These are phyloP conservation scores for Cryptococcus maquisensis DNA, from an alignment of 1,284 basidiomycete genomes.

Conservation along the genomic window DNA sequence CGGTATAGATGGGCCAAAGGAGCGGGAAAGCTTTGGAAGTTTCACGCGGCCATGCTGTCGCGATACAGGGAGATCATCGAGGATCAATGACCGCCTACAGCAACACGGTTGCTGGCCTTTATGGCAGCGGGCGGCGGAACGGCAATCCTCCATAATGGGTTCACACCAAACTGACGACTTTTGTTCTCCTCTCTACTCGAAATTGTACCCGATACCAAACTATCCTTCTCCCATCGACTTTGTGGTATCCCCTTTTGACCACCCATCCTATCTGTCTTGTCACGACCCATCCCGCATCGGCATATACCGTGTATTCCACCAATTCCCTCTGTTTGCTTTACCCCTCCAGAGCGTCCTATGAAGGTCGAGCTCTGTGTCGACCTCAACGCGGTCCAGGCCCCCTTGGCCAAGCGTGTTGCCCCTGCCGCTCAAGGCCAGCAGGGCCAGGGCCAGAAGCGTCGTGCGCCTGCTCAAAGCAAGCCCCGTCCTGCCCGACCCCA, in stretches of 20 bases:
- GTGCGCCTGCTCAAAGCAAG: conserved; percentile 51
- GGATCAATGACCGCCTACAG: too few relatives aligned
- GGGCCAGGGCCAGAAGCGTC: conserved; percentile 47
- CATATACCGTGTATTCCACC: not conserved
- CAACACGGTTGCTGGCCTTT: too few relatives aligned
- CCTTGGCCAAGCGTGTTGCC: conserved; percentile 56
- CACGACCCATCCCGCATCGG: not conserved
- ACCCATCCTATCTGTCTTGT: not conserved
- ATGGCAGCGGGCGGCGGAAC: not conserved
- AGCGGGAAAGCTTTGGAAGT: too few relatives aligned
- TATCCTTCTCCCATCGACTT: not conserved
- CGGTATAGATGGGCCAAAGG: too few relatives aligned
- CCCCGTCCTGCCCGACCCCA: conserved; percentile 48
- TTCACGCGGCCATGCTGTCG: too few relatives aligned
- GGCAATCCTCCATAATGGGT: not conserved
- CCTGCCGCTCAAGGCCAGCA: conserved; percentile 52
- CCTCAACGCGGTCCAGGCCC: conserved; percentile 66
- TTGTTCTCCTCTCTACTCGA: not conserved
- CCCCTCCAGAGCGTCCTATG: conserved; percentile 80
- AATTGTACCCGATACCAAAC: not conserved
- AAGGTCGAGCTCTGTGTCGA: conserved; percentile 96
- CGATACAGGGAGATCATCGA: too few relatives aligned
- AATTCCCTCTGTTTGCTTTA: not conserved
- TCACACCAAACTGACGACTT: conserved; percentile 3
- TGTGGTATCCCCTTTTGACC: not conserved